Evolutionary conservation across 2,329 filamentous ascomycete genomes (phyloP), one percentile per base, ranked within the genome.

Genomic region (Microdochium trichocladiopsis): DNA sequence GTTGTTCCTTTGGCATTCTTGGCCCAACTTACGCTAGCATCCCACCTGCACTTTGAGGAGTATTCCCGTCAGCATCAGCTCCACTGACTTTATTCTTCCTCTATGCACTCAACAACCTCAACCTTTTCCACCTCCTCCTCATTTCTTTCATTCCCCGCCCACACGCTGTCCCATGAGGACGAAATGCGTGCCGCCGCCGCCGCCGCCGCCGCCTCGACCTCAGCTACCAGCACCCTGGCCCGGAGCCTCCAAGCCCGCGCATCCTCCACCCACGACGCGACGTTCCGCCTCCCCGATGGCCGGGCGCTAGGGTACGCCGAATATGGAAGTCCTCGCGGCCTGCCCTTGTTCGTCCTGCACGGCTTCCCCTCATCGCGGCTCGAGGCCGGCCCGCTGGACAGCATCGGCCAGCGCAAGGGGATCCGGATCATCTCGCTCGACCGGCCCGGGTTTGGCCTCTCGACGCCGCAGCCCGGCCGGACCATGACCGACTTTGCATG

Each of bases 401-500:
- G 57, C 2, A 48, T 61, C 4, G 68, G 65, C 10, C 52, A 55
- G 2, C 55, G 56, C 2, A 59, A 58, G 9, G 55, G 58, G 4
- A 53, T 70, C 16, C 68, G 68, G 8, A 24, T 74, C 41, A 61
- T 75, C 36, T 61, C 68, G 3, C 58, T 69, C 2, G 72, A 75
- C 51, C 65, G 73, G 1, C 72, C 73, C 1, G 73, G 73, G 6
- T 71, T 69, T 28, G 73, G 72, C 6, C 55, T 71, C 2, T 73
- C 70, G 3, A 63, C 70, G 2, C 63, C 63, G 11, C 65, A 69
- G 53, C 61, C 66, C 10, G 55, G 52, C 6, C 62, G 68, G 12
- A 59, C 49, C 14, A 57, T 72, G 16, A 43, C 63, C 14, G 65
- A 71, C 57, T 71, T 64, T 61, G 58, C 68, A 0, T 55, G 49